Conservation (phyloP, 208 protist species). For the Trypanosoma cruzi region DNA sequence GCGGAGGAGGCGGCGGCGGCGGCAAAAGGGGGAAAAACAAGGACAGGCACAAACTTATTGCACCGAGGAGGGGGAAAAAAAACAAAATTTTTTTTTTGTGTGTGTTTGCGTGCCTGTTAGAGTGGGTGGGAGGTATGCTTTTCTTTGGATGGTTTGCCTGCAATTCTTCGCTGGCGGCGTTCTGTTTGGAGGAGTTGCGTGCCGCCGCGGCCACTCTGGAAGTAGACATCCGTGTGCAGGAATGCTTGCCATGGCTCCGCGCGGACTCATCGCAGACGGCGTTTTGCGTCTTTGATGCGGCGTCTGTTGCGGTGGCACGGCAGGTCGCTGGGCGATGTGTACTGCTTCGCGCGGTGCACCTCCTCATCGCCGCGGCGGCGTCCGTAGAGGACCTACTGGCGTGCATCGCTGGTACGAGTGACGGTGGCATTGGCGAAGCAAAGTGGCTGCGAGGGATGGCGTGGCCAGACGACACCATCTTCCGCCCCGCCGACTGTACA, state of each 20-base stretch:
- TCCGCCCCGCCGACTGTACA: background rate
- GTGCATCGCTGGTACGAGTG: background rate
- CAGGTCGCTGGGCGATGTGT: constrained; percentile 20
- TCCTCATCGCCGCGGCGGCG: constrained; percentile 46
- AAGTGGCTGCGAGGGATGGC: background rate
- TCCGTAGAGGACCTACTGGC: constrained; percentile 51
- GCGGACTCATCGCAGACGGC: background rate
- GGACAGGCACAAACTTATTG: too few relatives aligned
- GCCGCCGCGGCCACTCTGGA: constrained; percentile 41
- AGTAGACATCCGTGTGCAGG: constrained; percentile 42
- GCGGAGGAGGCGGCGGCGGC: too few relatives aligned
- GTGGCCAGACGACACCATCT: background rate
- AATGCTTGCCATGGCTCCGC: constrained; percentile 18
- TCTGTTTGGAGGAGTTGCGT: constrained; percentile 61
- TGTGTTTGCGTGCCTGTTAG: too few relatives aligned
- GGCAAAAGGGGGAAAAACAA: too few relatives aligned
- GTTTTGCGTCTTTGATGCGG: constrained; percentile 28
- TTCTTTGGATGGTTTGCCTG: constrained; percentile 79
- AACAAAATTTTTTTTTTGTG: too few relatives aligned
- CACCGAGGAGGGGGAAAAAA: background rate
- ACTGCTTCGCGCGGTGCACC: constrained; percentile 25
- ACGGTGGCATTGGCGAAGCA: background rate
- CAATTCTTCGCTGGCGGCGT: constrained; percentile 45
- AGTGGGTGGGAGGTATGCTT: constrained; percentile 29
- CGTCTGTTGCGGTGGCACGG: constrained; percentile 4